Base-by-base conservation (phyloP, 2,329 filamentous ascomycete genomes). In the Colletotrichum tabaci region DNA sequence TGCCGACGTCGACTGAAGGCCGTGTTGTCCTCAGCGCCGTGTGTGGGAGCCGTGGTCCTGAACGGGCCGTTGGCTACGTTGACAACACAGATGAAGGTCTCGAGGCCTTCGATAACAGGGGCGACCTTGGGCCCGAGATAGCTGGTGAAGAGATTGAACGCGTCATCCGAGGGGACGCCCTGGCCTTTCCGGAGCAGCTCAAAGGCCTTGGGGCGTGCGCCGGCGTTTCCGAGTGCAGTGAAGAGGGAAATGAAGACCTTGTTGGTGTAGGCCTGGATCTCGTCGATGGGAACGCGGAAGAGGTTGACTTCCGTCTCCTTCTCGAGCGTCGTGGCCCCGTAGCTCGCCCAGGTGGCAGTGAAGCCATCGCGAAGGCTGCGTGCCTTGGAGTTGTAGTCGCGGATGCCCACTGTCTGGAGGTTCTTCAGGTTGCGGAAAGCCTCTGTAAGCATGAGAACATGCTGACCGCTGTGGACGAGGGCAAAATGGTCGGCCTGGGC, bases 351-450 rank as follows among this genome's bases (percentile, higher is more conserved):
- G 1, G 75, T 66, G 0, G 74, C 76, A 15, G 70, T 21, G 0
- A 42, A 57, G 2, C 82, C 82, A 58, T 92, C 90, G 3, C 90
- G 86, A 15, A 76, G 76, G 6, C 35, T 10, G 5, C 90, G 87
- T 12, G 78, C 83, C 0, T 5, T 26, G 0, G 87, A 87, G 75
- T 87, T 82, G 79, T 88, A 91, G 76, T 92, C 89, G 21, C 91
- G 86, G 30, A 93, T 80, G 30, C 89, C 87, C 16, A 93, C 78
- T 0, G 85, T 87, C 40, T 87, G 80, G 6, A 92, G 84, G 65
- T 88, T 88, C 0, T 79, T 76, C 4, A 93, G 82, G 44, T 87
- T 85, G 12, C 78, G 75, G 63, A 93, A 87, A 2, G 90, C 90
- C 42, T 88, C 83, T 0, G 83, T 80, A 18, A 93, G 84, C 84